Base-by-base conservation (phyloP, 2,329 filamentous ascomycete genomes). In the Ceratocystis alfenasii region DNA sequence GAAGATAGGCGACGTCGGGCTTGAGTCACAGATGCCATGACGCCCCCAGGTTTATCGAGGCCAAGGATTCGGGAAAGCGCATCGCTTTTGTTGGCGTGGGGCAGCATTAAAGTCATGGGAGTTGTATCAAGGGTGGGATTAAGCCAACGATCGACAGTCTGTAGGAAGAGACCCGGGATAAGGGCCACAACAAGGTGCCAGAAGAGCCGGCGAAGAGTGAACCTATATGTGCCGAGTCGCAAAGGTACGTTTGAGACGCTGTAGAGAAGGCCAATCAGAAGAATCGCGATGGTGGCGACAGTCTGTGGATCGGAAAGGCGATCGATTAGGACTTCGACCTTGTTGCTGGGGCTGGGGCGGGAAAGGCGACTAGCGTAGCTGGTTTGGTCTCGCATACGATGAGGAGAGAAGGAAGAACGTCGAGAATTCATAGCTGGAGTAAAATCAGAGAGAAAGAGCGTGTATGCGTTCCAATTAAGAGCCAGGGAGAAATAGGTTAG, bases 371-470 rank as follows among this genome's bases (percentile, higher is more conserved):
- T 30, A 33, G 65, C 45, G 44, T 67, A 63, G 30, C 64, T 67
- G 45, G 65, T 67, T 64, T 67, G 65, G 55, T 67, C 65, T 67
- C 65, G 65, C 65, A 67, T 33, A 20, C 57, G 65, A 50, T 64
- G 63, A 33, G 65, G 65, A 64, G 65, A 55, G 20, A 63, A 64
- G 45, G 65, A 65, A 62, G 53, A 67, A 36, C 57, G 45, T 67
- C 55, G 65, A 59, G 65, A 67, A 66, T 59, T 63, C 65, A 67
- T 67, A 64, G 62, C 62, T 64, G 46, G 30, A 48, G 41, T 61
- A n/a, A 59, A 25, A 57, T 45, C 25, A 48, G 17, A 59, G 22
- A 50, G 17, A 41, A 41, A 41, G 36, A 41, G 36, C 36, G 50
- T 12, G 46, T 20, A 22, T n/a, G 63, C 63, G 57, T 45, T 48